These are phyloP conservation scores for Aquilaria malaccensis DNA, from an alignment of 345 rosid genomes.

Conservation along the genomic window DNA sequence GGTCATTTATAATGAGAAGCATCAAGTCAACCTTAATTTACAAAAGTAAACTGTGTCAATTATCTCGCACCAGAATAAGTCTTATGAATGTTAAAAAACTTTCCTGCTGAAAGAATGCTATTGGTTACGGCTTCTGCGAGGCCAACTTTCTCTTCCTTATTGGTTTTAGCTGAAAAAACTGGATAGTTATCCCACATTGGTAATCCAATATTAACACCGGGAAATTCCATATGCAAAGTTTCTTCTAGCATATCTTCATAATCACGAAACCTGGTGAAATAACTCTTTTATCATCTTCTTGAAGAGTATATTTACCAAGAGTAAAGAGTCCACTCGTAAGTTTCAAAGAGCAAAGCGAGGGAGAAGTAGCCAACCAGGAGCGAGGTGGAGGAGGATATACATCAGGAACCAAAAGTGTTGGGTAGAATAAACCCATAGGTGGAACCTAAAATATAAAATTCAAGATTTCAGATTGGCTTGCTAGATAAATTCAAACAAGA, in stretches of 20 bases:
- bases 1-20: constrained; percentile 3
- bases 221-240: constrained; percentile 73
- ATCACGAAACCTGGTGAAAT: constrained; percentile 63
- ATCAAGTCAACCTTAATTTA: no score
- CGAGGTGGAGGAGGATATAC: constrained; percentile 83
- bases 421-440: constrained; percentile 93
- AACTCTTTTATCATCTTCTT: constrained; percentile 1
- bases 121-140: constrained; percentile 85
- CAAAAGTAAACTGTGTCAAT: neutral
- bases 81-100: constrained; percentile 5
- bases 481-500: constrained; percentile 1
- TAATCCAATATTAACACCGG: constrained; percentile 44
- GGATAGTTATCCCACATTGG: constrained; percentile 87
- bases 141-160: constrained; percentile 93
- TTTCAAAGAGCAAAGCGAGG: constrained; percentile 5
- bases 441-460: constrained; percentile 49
- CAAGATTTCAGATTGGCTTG: no score
- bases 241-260: constrained; percentile 92
- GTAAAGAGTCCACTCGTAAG: constrained; percentile 7
- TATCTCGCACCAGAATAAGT: constrained; percentile 1
- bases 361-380: constrained; percentile 45
- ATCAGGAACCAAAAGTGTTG: constrained; percentile 82
- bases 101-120: constrained; percentile 91
- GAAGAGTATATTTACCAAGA: neutral
- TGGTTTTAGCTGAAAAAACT: constrained; percentile 52